Percentiles rank a stretch among this genome's conserved stretches.
These are phyloP conservation scores for Karstenula rhodostoma DNA, from an alignment of 2,329 filamentous ascomycete species.

Conservation along the genomic window DNA sequence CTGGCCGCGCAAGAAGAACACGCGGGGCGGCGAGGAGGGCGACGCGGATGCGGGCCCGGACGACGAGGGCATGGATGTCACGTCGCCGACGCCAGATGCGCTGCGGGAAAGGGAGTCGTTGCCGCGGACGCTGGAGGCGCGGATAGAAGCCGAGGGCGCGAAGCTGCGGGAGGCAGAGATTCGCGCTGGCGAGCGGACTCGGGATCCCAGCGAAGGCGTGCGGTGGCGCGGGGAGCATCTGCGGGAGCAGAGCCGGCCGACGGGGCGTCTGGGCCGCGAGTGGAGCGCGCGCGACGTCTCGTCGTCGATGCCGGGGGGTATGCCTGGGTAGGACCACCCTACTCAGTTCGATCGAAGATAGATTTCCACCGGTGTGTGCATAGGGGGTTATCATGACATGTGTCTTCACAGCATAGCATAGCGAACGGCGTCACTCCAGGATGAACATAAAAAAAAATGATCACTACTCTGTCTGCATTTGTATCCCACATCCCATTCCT, in stretches of 20 bases:
- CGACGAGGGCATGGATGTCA: slow-evolving; percentile 24
- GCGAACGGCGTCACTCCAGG: slow-evolving; percentile 3
- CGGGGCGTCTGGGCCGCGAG: slow-evolving; percentile 26
- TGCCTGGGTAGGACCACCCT: slow-evolving; percentile 28
- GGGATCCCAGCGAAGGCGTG: slow-evolving; percentile 30
- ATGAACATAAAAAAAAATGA: neutral
- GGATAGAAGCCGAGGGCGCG: slow-evolving; percentile 47
- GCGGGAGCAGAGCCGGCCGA: slow-evolving; percentile 20
- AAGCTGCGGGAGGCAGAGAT: slow-evolving; percentile 49
- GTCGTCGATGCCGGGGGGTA: slow-evolving; percentile 42
- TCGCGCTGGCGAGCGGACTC: slow-evolving; percentile 38
- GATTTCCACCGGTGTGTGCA: too few relatives aligned
- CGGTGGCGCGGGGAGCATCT: slow-evolving; percentile 36
- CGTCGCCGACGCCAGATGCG: slow-evolving; percentile 7
- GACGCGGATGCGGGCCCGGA: slow-evolving; percentile 21
- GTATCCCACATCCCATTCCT: neutral
- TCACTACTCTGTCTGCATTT: neutral
- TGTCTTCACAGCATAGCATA: slow-evolving; percentile 4
- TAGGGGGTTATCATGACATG: too few relatives aligned
- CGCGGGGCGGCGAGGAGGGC: slow-evolving; percentile 68
- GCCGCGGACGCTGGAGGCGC: slow-evolving; percentile 35
- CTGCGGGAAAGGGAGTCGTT: neutral
- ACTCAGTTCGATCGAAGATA: neutral
- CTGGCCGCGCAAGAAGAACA: slow-evolving; percentile 87
- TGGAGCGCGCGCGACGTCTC: slow-evolving; percentile 28